Base-by-base conservation (phyloP, 2,329 filamentous ascomycete species). In the Ramularia collo-cygni region DNA sequence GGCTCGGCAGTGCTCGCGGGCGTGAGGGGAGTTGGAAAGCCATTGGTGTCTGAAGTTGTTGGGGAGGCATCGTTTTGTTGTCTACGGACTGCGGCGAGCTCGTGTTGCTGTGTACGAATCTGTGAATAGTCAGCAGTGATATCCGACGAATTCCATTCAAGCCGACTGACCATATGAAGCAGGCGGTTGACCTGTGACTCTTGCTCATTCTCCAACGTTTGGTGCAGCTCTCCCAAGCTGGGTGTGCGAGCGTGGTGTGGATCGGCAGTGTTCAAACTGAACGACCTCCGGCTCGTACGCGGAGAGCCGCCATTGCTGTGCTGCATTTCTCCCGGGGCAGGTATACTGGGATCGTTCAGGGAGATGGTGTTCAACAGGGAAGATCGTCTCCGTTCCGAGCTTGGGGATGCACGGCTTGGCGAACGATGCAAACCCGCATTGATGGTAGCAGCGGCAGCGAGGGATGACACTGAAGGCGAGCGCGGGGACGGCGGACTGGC, bases 121-220 rank as follows among this genome's bases (percentile, higher is more conserved):
- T 24, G 21, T 6, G 21, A 10, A 24, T 6, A 24, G 21, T 24
- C 21, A 24, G 21, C 10, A 6, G 21, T 24, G 21, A 10, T 24
- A 6, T 24, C 21, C 21, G 21, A 10, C 21, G 6, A 6, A 24
- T 24, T 10, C 21, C n/a, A n/a, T 6, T 24, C 21, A 6, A 24
- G 21, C 21, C 21, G 10, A 24, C 21, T 6, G 6, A 24, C 21
- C 76, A 86, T 83, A 44, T 77, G 75, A 31, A 90, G 70, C 2
- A 90, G 74, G 8, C 85, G 79, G 57, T 89, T 89, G 48, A 88
- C 83, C 63, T 87, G 83, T 16, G 78, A 81, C 57, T 88, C 83
- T 59, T 87, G 83, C 64, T 88, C 83, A 38, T 79, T 82, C 61
- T 88, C 83, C 2, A 88, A 70, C 62, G 87, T 81, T 58, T 88